phyloP scores from a whole-genome alignment of 139 green algal genomes.

The Mychonastes homosphaera region DNA sequence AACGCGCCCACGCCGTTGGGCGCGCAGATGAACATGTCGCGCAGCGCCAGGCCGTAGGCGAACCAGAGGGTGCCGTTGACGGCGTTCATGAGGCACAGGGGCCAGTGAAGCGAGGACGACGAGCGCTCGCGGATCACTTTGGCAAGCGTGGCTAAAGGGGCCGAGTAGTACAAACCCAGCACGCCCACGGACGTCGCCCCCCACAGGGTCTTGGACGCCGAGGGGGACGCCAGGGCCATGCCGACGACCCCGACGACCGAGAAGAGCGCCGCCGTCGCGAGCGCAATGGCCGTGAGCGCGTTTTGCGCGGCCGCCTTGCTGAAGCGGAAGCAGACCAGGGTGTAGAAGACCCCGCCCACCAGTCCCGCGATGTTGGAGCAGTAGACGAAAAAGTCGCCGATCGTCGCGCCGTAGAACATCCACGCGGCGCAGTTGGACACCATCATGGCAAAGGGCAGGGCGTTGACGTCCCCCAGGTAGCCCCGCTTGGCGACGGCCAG shows the following conservation, averaged over 20 bases:
- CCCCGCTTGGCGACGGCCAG: constrained; percentile 8
- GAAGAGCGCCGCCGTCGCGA: background rate
- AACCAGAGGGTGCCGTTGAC: constrained; percentile 23
- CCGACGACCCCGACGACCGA: constrained; percentile 1
- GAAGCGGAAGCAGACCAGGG: constrained; percentile 17
- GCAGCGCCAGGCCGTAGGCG: constrained; percentile 16
- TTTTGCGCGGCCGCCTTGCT: constrained; percentile 16
- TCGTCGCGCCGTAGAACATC: constrained; percentile 14
- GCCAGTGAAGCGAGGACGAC: constrained; percentile 13
- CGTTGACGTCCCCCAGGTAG: constrained; percentile 16
- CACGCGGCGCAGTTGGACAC: constrained; percentile 15
- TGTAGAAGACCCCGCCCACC: constrained; percentile 13
- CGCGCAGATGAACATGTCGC: constrained; percentile 17
- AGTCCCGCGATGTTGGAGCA: constrained; percentile 1
- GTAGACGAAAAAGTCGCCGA: constrained; percentile 1
- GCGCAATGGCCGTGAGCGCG: constrained; percentile 7
- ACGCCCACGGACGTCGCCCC: constrained; percentile 10
- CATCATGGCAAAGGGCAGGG: constrained; percentile 14
- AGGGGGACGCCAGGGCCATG: background rate
- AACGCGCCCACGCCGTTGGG: constrained; percentile 16
- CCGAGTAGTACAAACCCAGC: constrained; percentile 14
- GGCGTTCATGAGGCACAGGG: constrained; percentile 18
- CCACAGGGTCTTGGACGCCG: constrained; percentile 1
- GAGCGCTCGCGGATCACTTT: constrained; percentile 8
- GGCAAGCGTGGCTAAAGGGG: constrained; percentile 5